Evolutionary conservation across 1,284 basidiomycete genomes (phyloP), one percentile per base, ranked within the genome.

Genomic region (Marasmius oreades): DNA sequence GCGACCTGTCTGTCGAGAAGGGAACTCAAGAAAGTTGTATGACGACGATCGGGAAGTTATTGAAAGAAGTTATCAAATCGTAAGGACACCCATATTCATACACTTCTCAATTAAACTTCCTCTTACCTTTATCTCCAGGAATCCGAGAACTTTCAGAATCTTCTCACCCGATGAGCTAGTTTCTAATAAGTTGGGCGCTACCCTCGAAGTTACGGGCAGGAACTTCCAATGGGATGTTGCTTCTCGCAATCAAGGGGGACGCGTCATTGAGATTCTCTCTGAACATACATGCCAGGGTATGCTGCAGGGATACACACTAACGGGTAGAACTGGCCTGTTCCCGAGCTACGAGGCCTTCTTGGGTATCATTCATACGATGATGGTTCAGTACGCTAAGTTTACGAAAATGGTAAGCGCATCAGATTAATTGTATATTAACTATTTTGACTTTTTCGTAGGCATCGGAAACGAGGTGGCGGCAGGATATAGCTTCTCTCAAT

Each of bases 161-260:
- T 95, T 95, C 76, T 92, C 88, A n/a, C 93, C 93, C 0, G 93
- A 96, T 65, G 91, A 93, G 64, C 78, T 95, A n/a, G 84, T 86
- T 7, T 92, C 88, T 33, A 95, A 95, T 75, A 94, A 95, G 72
- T 82, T 96, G 18, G 90, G 90, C 65, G 88, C 82, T 2, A 84
- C 89, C 5, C 80, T 94, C 48, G 77, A 87, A 2, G 69, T 75
- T 8, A 85, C 76, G 0, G 78, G 79, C 1, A 82, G 92, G 53
- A 86, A 92, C 72, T 87, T 94, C 70, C 92, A 95, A 71, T 92
- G 92, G 89, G 93, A 95, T 65, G 65, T 77, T 26, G 79, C 79
- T 1, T 77, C 75, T 23, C 80, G 85, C 53, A 84, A 75, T 11
- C 76, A 84, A 58, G 86, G 86, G 37, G 93, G 92, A 0, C 84